Conservation (phyloP, 176 grass and related monocot genomes). For the Poa pratensis region DNA sequence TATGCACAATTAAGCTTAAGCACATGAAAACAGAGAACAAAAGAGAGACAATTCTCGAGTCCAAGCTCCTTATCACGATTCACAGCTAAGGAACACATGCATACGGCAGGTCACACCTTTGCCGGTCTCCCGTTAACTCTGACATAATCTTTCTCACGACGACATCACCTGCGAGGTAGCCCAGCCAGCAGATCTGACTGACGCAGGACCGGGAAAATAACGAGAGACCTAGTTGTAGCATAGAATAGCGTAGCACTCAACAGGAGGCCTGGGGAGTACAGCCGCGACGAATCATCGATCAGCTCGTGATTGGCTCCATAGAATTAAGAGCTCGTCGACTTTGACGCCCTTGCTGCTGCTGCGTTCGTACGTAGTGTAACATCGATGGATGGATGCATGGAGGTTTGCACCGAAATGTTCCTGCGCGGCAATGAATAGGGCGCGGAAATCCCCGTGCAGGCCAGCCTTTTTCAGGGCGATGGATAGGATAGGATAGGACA, state of each 20-base stretch:
- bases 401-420: slow-evolving; percentile 27
- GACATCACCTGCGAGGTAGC: background rate
- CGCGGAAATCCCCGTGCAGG: slow-evolving; percentile 44
- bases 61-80: background rate
- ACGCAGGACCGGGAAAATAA: background rate
- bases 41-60: background rate
- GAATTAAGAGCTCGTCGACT: background rate
- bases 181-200: slow-evolving; percentile 5
- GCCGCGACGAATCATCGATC: background rate
- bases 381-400: background rate
- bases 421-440: slow-evolving; percentile 42
- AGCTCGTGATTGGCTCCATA: slow-evolving; percentile 10
- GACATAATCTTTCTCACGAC: slow-evolving; percentile 29
- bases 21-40: background rate
- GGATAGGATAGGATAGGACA: background rate
- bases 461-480: slow-evolving; percentile 33
- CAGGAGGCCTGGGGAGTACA: background rate
- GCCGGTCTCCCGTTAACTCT: slow-evolving; percentile 1
- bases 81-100: slow-evolving; percentile 1
- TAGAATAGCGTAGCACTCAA: background rate
- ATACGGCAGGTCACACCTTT: background rate
- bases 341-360: background rate
- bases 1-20: background rate
- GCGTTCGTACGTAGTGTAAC: background rate
- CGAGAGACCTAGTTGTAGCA: slow-evolving; percentile 22